phyloP scores from a whole-genome alignment of 164 flowering plant genomes.

The Liriodendron chinense region DNA sequence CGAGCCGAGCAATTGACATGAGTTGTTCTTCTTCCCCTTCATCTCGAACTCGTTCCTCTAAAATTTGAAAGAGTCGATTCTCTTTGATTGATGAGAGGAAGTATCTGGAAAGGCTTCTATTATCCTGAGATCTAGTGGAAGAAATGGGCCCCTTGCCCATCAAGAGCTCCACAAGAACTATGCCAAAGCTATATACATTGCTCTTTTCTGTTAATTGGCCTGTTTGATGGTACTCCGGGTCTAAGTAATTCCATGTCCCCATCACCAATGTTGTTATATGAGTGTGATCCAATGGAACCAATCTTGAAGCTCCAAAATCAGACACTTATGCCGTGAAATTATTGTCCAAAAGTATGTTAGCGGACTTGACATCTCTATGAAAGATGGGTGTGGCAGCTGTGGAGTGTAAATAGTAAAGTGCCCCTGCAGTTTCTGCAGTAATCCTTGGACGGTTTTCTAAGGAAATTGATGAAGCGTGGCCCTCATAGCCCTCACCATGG shows the following conservation, averaged over 20 bases:
- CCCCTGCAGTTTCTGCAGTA: slow-evolving; percentile 43
- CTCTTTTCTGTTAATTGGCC: slow-evolving; percentile 13
- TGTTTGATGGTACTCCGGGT: slow-evolving; percentile 9
- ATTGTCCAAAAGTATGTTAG: slow-evolving; percentile 39
- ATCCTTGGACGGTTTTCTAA: slow-evolving; percentile 20
- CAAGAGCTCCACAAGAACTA: slow-evolving; percentile 16
- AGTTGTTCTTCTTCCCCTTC: not conserved
- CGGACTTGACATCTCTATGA: slow-evolving; percentile 42
- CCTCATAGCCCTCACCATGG: slow-evolving; percentile 10
- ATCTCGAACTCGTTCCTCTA: not conserved
- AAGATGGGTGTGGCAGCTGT: slow-evolving; percentile 36
- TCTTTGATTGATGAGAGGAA: slow-evolving; percentile 7
- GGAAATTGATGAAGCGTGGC: not conserved
- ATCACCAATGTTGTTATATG: slow-evolving; percentile 8
- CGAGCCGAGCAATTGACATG: not conserved
- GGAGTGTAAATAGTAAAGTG: slow-evolving; percentile 40
- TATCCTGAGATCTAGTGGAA: not conserved
- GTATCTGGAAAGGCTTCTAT: slow-evolving; percentile 2
- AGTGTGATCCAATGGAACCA: not conserved
- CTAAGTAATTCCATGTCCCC: slow-evolving; percentile 13
- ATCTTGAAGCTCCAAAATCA: slow-evolving; percentile 22
- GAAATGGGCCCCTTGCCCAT: slow-evolving; percentile 4
- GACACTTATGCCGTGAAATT: slow-evolving; percentile 35
- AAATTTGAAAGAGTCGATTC: slow-evolving; percentile 2
- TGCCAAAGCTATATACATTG: slow-evolving; percentile 17